Evolutionary conservation across 345 rosid genomes (phyloP).

Genomic region (Rubroshorea leprosula): DNA sequence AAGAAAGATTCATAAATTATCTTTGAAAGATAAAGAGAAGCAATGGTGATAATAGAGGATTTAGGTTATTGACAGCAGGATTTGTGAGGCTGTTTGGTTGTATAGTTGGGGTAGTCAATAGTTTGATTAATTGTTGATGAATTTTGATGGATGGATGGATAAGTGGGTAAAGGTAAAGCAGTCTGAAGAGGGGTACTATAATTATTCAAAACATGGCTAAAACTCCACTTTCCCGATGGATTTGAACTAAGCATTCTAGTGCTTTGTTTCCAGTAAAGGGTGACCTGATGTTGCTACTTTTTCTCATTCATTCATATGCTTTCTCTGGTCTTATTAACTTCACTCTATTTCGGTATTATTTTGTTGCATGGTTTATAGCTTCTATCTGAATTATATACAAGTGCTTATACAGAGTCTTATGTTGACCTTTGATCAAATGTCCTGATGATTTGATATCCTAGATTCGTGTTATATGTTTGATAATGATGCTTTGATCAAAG

Average conservation of each 20-base stretch:
- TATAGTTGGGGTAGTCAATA: constrained; percentile 22
- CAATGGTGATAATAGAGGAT: not conserved
- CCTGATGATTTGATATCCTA: too few species aligned
- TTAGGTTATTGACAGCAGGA: constrained; percentile 11
- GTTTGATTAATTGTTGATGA: not conserved
- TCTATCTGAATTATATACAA: too few species aligned
- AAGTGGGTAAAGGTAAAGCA: too few species aligned
- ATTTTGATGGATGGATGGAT: too few species aligned
- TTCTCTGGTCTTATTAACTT: not conserved
- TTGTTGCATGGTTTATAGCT: too few species aligned
- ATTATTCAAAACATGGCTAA: not conserved
- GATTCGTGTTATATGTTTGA: too few species aligned
- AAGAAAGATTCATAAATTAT: constrained; percentile 21
- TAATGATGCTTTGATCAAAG: too few species aligned
- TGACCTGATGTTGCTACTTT: not conserved
- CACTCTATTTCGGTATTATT: too few species aligned
- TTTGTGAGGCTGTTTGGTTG: constrained; percentile 22
- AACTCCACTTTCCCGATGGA: not conserved
- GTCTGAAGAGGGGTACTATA: not conserved
- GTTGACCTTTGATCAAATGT: too few species aligned
- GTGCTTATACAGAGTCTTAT: too few species aligned
- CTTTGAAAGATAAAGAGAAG: constrained; percentile 9
- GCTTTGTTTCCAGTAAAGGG: too few species aligned
- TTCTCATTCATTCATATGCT: not conserved
- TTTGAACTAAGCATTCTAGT: not conserved